Evolutionary conservation across 352 stramenopile species (phyloP).

Genomic region (Phytopythium mirpurense): DNA sequence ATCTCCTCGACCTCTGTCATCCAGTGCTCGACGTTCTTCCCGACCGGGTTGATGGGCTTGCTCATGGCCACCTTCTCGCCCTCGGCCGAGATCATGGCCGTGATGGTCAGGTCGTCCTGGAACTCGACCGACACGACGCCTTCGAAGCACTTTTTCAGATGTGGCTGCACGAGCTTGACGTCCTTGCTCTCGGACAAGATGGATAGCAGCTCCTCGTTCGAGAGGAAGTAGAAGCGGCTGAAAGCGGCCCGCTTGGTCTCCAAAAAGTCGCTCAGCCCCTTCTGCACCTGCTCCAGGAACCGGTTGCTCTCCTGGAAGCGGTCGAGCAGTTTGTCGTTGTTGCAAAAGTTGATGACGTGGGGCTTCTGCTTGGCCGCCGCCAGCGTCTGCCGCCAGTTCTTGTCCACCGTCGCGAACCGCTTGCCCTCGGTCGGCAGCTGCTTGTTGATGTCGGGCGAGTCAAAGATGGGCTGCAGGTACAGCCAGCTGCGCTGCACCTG

Average conservation of each 20-base stretch:
- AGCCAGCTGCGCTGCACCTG: conserved; percentile 94
- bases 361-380: conserved; percentile 83
- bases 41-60: conserved; percentile 84
- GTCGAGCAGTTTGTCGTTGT: conserved; percentile 89
- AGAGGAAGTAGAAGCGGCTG: conserved; percentile 92
- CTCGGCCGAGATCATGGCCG: conserved; percentile 90
- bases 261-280: conserved; percentile 89
- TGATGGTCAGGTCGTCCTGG: conserved; percentile 88
- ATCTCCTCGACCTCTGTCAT: conserved; percentile 93
- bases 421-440: conserved; percentile 93
- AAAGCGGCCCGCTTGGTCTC: conserved; percentile 92
- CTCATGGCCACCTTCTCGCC: conserved; percentile 84
- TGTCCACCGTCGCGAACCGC: conserved; percentile 93
- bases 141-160: conserved; percentile 95
- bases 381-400: conserved; percentile 93
- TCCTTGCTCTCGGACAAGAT: conserved; percentile 93
- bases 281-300: conserved; percentile 92
- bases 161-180: conserved; percentile 89
- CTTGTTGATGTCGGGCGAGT: conserved; percentile 95
- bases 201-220: conserved; percentile 91
- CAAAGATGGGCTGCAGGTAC: conserved; percentile 95
- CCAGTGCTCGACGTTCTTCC: conserved; percentile 92
- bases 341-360: conserved; percentile 91
- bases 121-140: conserved; percentile 89
- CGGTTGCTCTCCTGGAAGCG: conserved; percentile 93